Percentiles rank a stretch among this genome's conserved stretches.
phyloP scores from a whole-genome alignment of 202 grass and related monocot species.

The Musa balbisiana region DNA sequence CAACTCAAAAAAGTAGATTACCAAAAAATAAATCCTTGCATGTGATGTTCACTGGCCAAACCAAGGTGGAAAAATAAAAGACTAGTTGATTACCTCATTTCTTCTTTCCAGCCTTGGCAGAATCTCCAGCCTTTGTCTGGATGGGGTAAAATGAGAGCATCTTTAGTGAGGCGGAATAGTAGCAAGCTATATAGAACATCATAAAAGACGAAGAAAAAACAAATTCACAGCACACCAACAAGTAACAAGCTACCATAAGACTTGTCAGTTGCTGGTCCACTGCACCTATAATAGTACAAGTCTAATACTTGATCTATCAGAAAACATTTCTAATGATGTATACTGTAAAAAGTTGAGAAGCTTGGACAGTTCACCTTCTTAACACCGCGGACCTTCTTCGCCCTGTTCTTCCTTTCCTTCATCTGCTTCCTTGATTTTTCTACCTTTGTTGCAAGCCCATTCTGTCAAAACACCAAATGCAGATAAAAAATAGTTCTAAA shows the following conservation, averaged over 20 bases:
- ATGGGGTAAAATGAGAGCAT: neutral
- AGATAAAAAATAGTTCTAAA: too few species aligned
- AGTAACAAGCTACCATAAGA: too few species aligned
- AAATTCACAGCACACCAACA: too few species aligned
- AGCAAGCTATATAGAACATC: too few species aligned
- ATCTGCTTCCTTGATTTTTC: constrained; percentile 89
- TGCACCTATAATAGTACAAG: too few species aligned
- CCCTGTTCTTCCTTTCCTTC: constrained; percentile 87
- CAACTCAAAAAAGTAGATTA: too few species aligned
- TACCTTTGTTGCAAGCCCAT: constrained; percentile 80
- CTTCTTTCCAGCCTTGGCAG: constrained; percentile 63
- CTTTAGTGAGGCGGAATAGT: neutral
- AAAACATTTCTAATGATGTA: too few species aligned
- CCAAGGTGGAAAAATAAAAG: neutral
- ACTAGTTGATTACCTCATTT: constrained; percentile 34
- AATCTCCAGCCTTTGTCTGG: constrained; percentile 94
- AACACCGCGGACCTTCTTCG: constrained; percentile 75
- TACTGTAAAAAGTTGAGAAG: neutral
- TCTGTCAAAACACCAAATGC: constrained; percentile 26
- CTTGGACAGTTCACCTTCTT: constrained; percentile 46
- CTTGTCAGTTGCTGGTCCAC: too few species aligned
- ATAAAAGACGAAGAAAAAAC: too few species aligned
- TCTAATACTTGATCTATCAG: too few species aligned
- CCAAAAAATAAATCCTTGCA: too few species aligned
- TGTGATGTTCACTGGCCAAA: too few species aligned